A percentile compares a stretch with the other conserved stretches of the same genome.
phyloP scores from a whole-genome alignment of 129 eudicot genomes.

The Daucus carota region DNA sequence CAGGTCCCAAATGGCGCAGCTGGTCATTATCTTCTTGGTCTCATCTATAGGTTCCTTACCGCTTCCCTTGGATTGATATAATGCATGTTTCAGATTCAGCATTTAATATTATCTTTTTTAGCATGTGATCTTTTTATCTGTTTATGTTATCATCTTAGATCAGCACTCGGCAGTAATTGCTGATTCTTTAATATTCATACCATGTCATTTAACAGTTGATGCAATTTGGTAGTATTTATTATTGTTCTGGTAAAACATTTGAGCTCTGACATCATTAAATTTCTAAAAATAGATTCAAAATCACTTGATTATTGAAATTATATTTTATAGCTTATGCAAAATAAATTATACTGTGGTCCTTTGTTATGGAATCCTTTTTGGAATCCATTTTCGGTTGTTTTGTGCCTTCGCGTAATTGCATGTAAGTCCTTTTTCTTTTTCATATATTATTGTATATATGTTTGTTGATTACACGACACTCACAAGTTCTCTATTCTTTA shows the following conservation, averaged over 20 bases:
- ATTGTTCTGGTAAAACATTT: not conserved
- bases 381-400: not conserved
- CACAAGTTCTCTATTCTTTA: not conserved
- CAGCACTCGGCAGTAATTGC: not conserved
- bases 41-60: slow-evolving; percentile 66
- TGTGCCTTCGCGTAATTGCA: not conserved
- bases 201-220: not conserved
- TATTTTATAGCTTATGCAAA: not conserved
- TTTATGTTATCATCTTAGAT: not conserved
- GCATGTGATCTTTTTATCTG: not conserved
- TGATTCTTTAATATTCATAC: not conserved
- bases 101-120: not conserved
- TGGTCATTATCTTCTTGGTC: slow-evolving; percentile 99
- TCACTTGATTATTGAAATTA: not conserved
- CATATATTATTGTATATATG: not conserved
- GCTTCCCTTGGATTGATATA: not conserved
- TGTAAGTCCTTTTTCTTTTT: not conserved
- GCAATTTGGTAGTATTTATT: not conserved
- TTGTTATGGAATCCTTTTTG: not conserved
- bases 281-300: not conserved
- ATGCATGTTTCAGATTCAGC: not conserved
- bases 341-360: not conserved
- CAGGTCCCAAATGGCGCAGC: slow-evolving; percentile 99
- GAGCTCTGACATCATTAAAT: not conserved
- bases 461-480: not conserved